Evolutionary conservation across 805 yeast genomes (phyloP).

Genomic region (Metschnikowia cerradonensis): DNA sequence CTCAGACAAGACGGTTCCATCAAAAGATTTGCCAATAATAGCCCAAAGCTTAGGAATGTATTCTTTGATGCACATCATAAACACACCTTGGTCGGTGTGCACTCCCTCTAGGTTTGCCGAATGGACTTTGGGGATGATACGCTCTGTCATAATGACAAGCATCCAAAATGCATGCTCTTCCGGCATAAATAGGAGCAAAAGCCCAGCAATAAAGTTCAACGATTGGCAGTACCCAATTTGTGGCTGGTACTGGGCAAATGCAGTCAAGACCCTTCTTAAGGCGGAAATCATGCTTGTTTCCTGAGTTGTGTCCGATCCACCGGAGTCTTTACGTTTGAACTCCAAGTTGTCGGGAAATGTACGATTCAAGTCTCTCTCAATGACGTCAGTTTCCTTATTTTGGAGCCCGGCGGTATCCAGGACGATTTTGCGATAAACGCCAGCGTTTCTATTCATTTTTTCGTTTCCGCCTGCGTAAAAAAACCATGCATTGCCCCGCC

Average conservation of each 20-base stretch:
- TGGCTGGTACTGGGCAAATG: constrained; percentile 84
- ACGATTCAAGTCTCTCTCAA: constrained; percentile 88
- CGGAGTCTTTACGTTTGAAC: constrained; percentile 43
- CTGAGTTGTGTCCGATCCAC: constrained; percentile 2
- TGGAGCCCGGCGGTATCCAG: constrained; percentile 48
- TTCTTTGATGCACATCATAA: constrained; percentile 81
- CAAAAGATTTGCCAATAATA: constrained; percentile 38
- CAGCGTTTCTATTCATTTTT: constrained; percentile 60
- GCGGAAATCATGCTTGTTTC: constrained; percentile 69
- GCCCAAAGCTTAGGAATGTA: constrained; percentile 80
- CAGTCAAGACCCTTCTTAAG: constrained; percentile 72
- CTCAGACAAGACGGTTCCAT: constrained; percentile 37
- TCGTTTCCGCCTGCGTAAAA: constrained; percentile 86
- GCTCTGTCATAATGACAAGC: constrained; percentile 84
- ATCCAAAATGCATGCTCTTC: constrained; percentile 95
- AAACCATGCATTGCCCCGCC: constrained; percentile 98
- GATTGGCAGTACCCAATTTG: constrained; percentile 95
- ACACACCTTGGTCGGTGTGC: constrained; percentile 89
- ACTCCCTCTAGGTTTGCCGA: constrained; percentile 90
- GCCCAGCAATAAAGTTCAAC: constrained; percentile 86
- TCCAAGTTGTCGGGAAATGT: constrained; percentile 92
- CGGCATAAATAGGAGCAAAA: constrained; percentile 75
- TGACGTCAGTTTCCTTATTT: constrained; percentile 84
- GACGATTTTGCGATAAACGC: constrained; percentile 69
- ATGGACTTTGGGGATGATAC: constrained; percentile 87